Evolutionary conservation across 495 filamentous ascomycete species (phyloP), one percentile per base, ranked within the genome.

Genomic region (Penicillium paxilli): DNA sequence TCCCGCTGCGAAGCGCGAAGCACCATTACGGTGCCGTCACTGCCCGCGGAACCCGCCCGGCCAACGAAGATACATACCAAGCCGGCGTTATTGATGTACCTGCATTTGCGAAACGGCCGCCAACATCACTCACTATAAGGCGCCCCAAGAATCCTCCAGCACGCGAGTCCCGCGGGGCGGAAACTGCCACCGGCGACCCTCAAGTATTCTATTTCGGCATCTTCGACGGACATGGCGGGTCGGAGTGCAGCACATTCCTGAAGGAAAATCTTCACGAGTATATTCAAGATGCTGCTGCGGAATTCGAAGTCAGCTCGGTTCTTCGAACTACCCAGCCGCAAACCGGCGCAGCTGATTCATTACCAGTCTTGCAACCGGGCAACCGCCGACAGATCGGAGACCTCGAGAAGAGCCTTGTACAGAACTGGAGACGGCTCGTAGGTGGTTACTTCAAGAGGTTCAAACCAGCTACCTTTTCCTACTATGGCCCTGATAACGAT

Each of bases 141-240:
- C 67, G 67, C 22, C 37, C 51, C 11, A 58, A 51, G 5, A 54
- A 17, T 40, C 52, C 70, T 4, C 62, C n/a, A n/a, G n/a, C 72
- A 17, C 67, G 69, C 9, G 74, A 75, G 52, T 73, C 72, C 71
- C 66, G 69, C 5, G 83, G 78, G 10, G 89, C 90, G 16, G 85
- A 89, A 49, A 87, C 84, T 44, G 82, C 88, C 4, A 88, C 83
- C 58, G 92, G 91, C 7, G 92, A 96, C 67, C 92, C 92, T 7
- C 92, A 96, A 64, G 88, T 97, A 6, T 98, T 98, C 70, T 98
- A 98, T 68, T 98, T 96, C 72, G 91, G 83, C 2, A 86, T 98
- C 0, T 98, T 98, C 63, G 94, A 98, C 74, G 94, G 94, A 19
- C 94, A 98, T 76, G 94, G 94, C 19, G 94, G 94, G 16, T 81